A percentile compares a stretch with the other conserved stretches of the same genome.
phyloP scores from a whole-genome alignment of 805 yeast genomes.

The Saccharomycopsis babjevae region DNA sequence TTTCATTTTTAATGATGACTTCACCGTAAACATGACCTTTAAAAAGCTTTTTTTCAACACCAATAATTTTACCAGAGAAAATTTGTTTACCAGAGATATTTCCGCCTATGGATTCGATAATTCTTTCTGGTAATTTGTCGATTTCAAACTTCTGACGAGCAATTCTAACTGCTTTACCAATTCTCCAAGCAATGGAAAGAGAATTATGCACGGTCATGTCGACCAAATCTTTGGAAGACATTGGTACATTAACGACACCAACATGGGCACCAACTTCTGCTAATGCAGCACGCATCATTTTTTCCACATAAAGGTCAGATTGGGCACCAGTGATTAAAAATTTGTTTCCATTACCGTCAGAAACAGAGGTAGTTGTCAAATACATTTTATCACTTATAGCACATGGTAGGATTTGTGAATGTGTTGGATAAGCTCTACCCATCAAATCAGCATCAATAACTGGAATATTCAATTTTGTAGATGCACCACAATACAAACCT shows the following conservation, averaged over 20 bases:
- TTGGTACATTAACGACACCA: slow-evolving; percentile 29
- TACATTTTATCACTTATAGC: slow-evolving; percentile 21
- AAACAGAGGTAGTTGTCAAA: slow-evolving; percentile 24
- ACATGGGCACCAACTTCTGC: slow-evolving; percentile 35
- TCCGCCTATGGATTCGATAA: slow-evolving; percentile 31
- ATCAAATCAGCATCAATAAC: slow-evolving; percentile 33
- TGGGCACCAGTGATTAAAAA: slow-evolving; percentile 27
- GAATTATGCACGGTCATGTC: slow-evolving; percentile 27
- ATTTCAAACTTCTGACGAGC: slow-evolving; percentile 31
- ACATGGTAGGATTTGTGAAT: slow-evolving; percentile 31
- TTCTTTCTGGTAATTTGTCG: slow-evolving; percentile 27
- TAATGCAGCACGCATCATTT: slow-evolving; percentile 32
- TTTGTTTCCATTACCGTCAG: slow-evolving; percentile 35
- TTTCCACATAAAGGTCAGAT: slow-evolving; percentile 28
- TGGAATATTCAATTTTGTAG: slow-evolving; percentile 24
- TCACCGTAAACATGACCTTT: slow-evolving; percentile 39
- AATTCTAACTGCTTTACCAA: slow-evolving; percentile 34
- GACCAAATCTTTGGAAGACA: slow-evolving; percentile 25
- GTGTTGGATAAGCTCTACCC: slow-evolving; percentile 42
- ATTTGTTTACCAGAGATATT: slow-evolving; percentile 25
- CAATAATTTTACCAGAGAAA: slow-evolving; percentile 35
- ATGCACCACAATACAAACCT: slow-evolving; percentile 23
- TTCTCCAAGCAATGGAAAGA: slow-evolving; percentile 37
- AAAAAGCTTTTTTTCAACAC: slow-evolving; percentile 31
- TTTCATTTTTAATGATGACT: slow-evolving; percentile 27